Evolutionary conservation across 768 basidiomycete species (phyloP), one percentile per base, ranked within the genome.

Genomic region (Mycena pura): DNA sequence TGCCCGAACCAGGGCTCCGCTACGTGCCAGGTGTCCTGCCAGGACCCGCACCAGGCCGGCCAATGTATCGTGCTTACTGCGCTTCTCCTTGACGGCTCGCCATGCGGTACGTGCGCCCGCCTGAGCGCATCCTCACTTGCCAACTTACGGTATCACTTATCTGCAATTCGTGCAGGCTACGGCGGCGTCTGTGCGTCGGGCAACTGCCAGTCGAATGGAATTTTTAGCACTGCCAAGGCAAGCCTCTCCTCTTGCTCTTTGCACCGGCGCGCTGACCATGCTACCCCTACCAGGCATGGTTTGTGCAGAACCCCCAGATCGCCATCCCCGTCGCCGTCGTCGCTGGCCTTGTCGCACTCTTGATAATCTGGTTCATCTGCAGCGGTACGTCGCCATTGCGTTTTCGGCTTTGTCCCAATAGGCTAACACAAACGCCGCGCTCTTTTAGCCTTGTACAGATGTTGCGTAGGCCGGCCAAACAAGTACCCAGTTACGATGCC

Each of bases 291-390:
- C 65, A 90, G 88, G 80, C 90, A 5, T 91, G 90, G 91, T 92
- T 90, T 72, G 76, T 73, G 6, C 83, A 86, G 62, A 93, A 93
- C 76, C 82, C 92, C 11, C 87, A 89, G 71, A 90, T 93, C 60
- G 79, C 91, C 24, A 90, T 94, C 66, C 91, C 92, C 19, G 84
- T 93, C 54, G 89, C 91, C 17, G 76, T 93, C 56, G 88, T 89
- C 34, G 90, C 79, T 25, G 89, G 84, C 15, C 70, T 93, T 52
- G 63, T 92, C 50, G 78, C 82, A 14, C 73, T 94, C 34, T 70
- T 88, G 39, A 70, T 90, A 56, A 62, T 93, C 49, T 86, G 79
- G 76, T 75, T 69, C 22, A 66, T 89, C 39, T 64, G 81, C 56
- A 74, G 74, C 69, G 69, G 85, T 83, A 53, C 46, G 81, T 75